Conservation (phyloP, 1,284 basidiomycete genomes). For the Neonothopanus nambi region DNA sequence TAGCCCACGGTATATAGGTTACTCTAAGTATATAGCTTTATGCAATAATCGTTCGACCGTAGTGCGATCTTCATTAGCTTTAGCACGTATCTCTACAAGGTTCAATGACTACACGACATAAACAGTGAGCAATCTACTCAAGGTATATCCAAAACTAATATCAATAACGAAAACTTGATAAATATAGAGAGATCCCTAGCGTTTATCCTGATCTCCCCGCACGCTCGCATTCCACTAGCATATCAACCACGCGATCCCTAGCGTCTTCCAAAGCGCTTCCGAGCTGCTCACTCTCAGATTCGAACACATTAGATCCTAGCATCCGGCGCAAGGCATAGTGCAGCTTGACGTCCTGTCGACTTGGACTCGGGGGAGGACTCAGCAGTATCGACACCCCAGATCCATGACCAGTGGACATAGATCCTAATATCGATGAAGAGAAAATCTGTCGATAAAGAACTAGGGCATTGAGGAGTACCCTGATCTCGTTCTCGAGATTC, state of each 20-base stretch:
- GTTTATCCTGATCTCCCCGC: slow-evolving; percentile 11
- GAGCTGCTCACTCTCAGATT: slow-evolving; percentile 32
- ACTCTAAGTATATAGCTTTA: too few species aligned
- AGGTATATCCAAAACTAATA: neutral
- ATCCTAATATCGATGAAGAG: slow-evolving; percentile 36
- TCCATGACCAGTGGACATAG: slow-evolving; percentile 4
- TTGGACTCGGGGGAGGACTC: slow-evolving; percentile 61
- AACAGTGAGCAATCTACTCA: too few species aligned
- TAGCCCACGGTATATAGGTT: too few species aligned
- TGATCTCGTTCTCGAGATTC: slow-evolving; percentile 43
- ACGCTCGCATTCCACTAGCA: slow-evolving; percentile 56
- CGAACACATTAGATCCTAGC: slow-evolving; percentile 63
- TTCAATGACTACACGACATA: neutral
- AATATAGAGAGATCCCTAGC: neutral
- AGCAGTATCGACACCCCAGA: slow-evolving; percentile 42
- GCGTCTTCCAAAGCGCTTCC: slow-evolving; percentile 57
- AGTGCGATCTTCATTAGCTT: too few species aligned
- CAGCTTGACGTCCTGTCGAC: slow-evolving; percentile 38
- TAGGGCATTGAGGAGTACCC: slow-evolving; percentile 53
- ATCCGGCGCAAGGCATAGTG: slow-evolving; percentile 46
- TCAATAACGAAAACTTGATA: neutral
- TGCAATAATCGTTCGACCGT: too few species aligned
- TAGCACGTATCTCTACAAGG: neutral
- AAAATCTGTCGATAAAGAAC: slow-evolving; percentile 61
- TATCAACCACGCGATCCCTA: slow-evolving; percentile 66